Evolutionary conservation across 495 filamentous ascomycete genomes (phyloP).

Genomic region (Tuber microsphaerosporum): DNA sequence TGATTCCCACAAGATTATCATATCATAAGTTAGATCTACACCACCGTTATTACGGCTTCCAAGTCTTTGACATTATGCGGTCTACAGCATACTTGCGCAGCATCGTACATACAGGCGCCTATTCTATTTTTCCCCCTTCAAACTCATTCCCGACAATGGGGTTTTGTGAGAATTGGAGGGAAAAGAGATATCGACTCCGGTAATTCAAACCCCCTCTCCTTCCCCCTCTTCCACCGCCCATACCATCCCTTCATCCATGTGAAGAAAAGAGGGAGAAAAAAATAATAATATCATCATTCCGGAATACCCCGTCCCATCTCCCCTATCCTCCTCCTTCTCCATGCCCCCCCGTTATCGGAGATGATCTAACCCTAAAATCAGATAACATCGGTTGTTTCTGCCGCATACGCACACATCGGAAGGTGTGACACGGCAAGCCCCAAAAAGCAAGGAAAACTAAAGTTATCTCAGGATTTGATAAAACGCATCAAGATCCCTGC

Average conservation of each 20-base stretch:
- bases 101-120: neutral
- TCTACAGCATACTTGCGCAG: too few species aligned
- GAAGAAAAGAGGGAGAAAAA: neutral
- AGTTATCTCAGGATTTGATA: slow-evolving; percentile 2
- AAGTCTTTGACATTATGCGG: neutral
- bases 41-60: neutral
- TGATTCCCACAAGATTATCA: neutral
- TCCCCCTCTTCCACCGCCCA: neutral
- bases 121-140: neutral
- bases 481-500: neutral
- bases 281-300: neutral
- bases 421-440: neutral
- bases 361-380: neutral
- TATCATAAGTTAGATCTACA: neutral
- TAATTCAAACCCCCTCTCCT: too few species aligned
- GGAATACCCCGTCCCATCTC: neutral
- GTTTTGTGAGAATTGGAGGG: neutral
- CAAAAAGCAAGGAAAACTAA: neutral
- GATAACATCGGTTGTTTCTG: neutral
- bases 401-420: neutral
- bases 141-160: too few species aligned
- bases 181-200: neutral
- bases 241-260: neutral
- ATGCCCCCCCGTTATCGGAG: neutral
- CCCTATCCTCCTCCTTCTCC: neutral